These are phyloP conservation scores for Penicillium psychrosexuale DNA, from an alignment of 2,329 filamentous ascomycete species.

Conservation along the genomic window DNA sequence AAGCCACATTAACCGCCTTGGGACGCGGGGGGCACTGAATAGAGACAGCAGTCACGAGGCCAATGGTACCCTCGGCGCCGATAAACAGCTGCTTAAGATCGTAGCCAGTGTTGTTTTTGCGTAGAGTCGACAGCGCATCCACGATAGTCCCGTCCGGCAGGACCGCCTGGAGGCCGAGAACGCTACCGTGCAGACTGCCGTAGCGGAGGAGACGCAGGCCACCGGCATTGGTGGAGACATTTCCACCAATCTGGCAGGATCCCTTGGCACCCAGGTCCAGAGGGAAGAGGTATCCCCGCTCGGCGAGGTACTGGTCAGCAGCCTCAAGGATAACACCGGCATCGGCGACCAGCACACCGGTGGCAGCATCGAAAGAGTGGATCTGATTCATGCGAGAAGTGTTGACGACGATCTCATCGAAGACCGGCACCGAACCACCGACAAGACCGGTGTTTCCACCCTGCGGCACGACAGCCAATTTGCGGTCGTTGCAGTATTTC, in stretches of 20 bases:
- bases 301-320: slow-evolving; percentile 79
- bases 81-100: slow-evolving; percentile 97
- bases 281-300: slow-evolving; percentile 85
- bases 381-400: slow-evolving; percentile 88
- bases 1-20: slow-evolving; percentile 87
- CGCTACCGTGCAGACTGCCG: slow-evolving; percentile 88
- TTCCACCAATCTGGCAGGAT: slow-evolving; percentile 93
- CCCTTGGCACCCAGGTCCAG: slow-evolving; percentile 97
- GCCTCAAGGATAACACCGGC: slow-evolving; percentile 88
- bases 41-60: slow-evolving; percentile 86
- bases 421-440: slow-evolving; percentile 91
- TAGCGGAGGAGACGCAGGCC: slow-evolving; percentile 87
- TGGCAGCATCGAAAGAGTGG: slow-evolving; percentile 87
- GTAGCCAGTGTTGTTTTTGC: slow-evolving; percentile 99
- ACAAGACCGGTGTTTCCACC: slow-evolving; percentile 96
- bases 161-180: slow-evolving; percentile 89
- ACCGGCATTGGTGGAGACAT: slow-evolving; percentile 92
- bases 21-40: slow-evolving; percentile 86
- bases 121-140: slow-evolving; percentile 78
- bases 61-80: slow-evolving; percentile 89
- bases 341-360: slow-evolving; percentile 84
- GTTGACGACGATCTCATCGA: slow-evolving; percentile 96
- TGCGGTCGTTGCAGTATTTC: slow-evolving; percentile 91
- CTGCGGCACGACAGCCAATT: slow-evolving; percentile 91
- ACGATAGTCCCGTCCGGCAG: slow-evolving; percentile 89